Percentiles rank a stretch among this genome's conserved stretches.
Evolutionary conservation across 208 protist genomes (phyloP).

Genomic region (Trypanosoma avium): DNA sequence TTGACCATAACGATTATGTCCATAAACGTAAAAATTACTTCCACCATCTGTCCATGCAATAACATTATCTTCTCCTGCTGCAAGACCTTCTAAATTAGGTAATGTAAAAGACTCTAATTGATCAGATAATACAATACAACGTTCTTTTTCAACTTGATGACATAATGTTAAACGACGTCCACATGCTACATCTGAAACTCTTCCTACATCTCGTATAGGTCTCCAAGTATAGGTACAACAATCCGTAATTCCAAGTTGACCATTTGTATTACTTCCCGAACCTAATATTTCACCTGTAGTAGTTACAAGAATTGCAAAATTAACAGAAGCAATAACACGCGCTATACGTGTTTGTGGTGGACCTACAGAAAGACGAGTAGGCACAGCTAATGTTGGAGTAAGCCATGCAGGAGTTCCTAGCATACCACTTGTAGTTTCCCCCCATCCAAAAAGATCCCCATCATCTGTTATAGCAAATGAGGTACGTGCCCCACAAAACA

Average conservation of each 20-base stretch:
- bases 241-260: slow-evolving; percentile 24
- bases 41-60: slow-evolving; percentile 18
- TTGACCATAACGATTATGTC: slow-evolving; percentile 8
- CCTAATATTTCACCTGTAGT: slow-evolving; percentile 22
- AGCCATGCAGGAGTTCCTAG: slow-evolving; percentile 1
- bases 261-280: slow-evolving; percentile 22
- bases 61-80: slow-evolving; percentile 12
- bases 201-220: slow-evolving; percentile 23
- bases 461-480: slow-evolving; percentile 23
- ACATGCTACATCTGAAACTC: slow-evolving; percentile 19
- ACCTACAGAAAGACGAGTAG: slow-evolving; percentile 18
- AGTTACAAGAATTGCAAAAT: slow-evolving; percentile 21
- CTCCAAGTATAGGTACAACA: slow-evolving; percentile 11
- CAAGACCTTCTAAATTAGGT: slow-evolving; percentile 11
- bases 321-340: slow-evolving; percentile 14
- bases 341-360: slow-evolving; percentile 16
- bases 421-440: slow-evolving; percentile 27
- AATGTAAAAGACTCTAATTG: slow-evolving; percentile 15
- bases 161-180: slow-evolving; percentile 18
- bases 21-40: slow-evolving; percentile 11
- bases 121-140: slow-evolving; percentile 20
- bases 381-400: slow-evolving; percentile 8
- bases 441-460: slow-evolving; percentile 24
- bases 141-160: slow-evolving; percentile 23
- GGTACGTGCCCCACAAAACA: slow-evolving; percentile 28